Evolutionary conservation across 495 filamentous ascomycete genomes (phyloP).

Genomic region (Tuber indicum): DNA sequence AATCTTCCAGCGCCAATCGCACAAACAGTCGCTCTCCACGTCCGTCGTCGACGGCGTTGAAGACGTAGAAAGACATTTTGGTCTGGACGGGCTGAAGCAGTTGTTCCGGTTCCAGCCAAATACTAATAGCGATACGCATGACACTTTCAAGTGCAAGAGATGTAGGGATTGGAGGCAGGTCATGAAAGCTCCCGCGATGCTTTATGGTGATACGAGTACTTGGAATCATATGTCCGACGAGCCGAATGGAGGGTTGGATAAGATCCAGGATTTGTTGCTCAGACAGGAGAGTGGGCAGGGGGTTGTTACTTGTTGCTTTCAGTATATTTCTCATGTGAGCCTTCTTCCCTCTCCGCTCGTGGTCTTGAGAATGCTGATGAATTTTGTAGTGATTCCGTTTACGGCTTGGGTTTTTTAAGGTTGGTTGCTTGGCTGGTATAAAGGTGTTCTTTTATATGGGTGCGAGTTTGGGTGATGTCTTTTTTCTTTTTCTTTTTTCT

Average conservation of each 20-base stretch:
- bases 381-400: background rate
- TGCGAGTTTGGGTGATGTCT: background rate
- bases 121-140: conserved; percentile 88
- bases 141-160: conserved; percentile 97
- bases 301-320: conserved; percentile 89
- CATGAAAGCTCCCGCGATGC: conserved; percentile 83
- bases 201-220: conserved; percentile 96
- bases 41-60: conserved; percentile 97
- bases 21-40: conserved; percentile 93
- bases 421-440: background rate
- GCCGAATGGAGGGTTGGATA: conserved; percentile 58
- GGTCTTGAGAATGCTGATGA: background rate
- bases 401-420: background rate
- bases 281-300: conserved; percentile 73
- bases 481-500: background rate
- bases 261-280: conserved; percentile 86
- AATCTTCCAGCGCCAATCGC: conserved; percentile 96
- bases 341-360: background rate
- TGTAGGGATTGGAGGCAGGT: conserved; percentile 82
- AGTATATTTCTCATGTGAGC: conserved; percentile 82
- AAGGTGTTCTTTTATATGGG: background rate
- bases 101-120: conserved; percentile 84
- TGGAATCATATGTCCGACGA: conserved; percentile 96
- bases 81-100: conserved; percentile 76
- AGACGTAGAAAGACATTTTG: conserved; percentile 95